phyloP scores from a whole-genome alignment of 179 eudicot species.

The Corrigiola litoralis region DNA sequence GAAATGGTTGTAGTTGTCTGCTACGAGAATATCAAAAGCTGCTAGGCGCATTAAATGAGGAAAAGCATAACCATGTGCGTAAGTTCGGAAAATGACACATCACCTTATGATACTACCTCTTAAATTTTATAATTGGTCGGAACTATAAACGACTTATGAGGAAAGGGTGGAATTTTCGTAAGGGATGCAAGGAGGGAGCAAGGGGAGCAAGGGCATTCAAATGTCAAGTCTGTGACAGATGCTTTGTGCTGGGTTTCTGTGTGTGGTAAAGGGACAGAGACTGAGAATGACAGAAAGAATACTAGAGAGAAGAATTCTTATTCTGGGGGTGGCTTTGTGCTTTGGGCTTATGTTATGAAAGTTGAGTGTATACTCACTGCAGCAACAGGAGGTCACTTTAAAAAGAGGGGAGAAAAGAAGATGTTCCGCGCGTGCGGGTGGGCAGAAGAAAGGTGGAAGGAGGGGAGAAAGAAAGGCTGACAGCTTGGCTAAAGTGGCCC shows the following conservation, averaged over 20 bases:
- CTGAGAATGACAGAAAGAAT: neutral
- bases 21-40: conserved; percentile 31
- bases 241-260: conserved; percentile 11
- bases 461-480: conserved; percentile 9
- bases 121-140: neutral
- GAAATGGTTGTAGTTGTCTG: conserved; percentile 18
- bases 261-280: conserved; percentile 2
- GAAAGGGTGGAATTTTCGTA: too few species aligned
- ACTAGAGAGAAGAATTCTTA: too few species aligned
- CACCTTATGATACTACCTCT: too few species aligned
- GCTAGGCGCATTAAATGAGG: conserved; percentile 2
- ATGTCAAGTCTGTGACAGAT: conserved; percentile 5
- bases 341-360: too few species aligned
- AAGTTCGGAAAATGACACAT: too few species aligned
- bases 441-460: conserved; percentile 13
- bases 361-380: neutral
- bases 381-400: neutral
- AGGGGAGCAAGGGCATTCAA: conserved; percentile 2
- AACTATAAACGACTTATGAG: too few species aligned
- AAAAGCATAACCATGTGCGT: conserved; percentile 24
- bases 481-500: conserved; percentile 15
- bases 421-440: conserved; percentile 30
- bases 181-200: too few species aligned
- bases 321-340: too few species aligned
- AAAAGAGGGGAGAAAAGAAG: neutral